phyloP scores from a whole-genome alignment of 768 basidiomycete genomes.

The Tulasnella sp. region DNA sequence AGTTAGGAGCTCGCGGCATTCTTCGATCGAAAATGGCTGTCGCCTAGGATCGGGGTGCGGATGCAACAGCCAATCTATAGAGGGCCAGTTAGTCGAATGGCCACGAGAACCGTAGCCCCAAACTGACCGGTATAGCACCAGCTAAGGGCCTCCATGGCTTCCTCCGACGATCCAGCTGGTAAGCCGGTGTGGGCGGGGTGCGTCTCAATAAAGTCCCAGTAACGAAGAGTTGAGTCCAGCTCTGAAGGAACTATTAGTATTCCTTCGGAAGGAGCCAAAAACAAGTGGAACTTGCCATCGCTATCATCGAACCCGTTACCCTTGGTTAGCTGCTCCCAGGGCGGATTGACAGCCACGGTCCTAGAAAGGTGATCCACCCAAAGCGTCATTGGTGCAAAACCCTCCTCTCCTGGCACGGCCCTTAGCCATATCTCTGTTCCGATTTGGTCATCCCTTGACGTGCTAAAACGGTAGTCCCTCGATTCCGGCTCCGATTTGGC shows the following conservation, averaged over 20 bases:
- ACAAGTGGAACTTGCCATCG: background rate
- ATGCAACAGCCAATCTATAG: slow-evolving; percentile 26
- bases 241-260: slow-evolving; percentile 35
- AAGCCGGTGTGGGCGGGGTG: slow-evolving; percentile 67
- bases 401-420: background rate
- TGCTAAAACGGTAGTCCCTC: background rate
- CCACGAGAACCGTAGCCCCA: background rate
- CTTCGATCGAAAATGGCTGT: slow-evolving; percentile 62
- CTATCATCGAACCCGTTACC: background rate
- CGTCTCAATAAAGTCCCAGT: slow-evolving; percentile 72
- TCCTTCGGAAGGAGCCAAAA: background rate
- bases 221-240: slow-evolving; percentile 67
- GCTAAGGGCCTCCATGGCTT: slow-evolving; percentile 66
- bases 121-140: slow-evolving; percentile 70
- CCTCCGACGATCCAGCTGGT: slow-evolving; percentile 47
- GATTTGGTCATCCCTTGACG: slow-evolving; percentile 6
- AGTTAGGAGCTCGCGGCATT: slow-evolving; percentile 65
- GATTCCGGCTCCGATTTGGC: background rate
- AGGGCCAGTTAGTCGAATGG: background rate
- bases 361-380: slow-evolving; percentile 13
- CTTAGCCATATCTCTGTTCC: slow-evolving; percentile 11
- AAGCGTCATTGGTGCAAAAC: background rate
- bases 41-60: slow-evolving; percentile 63
- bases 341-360: slow-evolving; percentile 5
- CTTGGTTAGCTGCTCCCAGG: background rate